phyloP scores from a whole-genome alignment of 2,329 filamentous ascomycete species.

The Aspergillus versicolor region DNA sequence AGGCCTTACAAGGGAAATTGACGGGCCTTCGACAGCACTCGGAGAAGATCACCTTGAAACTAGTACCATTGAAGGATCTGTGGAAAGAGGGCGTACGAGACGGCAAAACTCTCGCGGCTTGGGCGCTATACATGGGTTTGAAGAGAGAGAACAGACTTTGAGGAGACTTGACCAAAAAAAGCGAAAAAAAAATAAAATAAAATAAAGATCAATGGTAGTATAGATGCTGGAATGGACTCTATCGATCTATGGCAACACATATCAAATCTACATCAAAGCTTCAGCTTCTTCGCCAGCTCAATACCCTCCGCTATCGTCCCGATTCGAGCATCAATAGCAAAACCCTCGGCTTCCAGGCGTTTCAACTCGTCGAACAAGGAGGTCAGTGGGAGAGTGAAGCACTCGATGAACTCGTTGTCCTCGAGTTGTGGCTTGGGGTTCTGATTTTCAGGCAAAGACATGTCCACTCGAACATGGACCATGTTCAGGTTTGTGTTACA shows the following conservation, averaged over 20 bases:
- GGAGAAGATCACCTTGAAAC: slow-evolving; percentile 59
- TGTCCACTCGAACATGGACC: slow-evolving; percentile 72
- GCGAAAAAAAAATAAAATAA: too few relatives aligned
- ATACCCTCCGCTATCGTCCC: slow-evolving; percentile 77
- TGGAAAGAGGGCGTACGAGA: slow-evolving; percentile 58
- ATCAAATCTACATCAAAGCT: slow-evolving; percentile 17
- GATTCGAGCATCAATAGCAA: slow-evolving; percentile 75
- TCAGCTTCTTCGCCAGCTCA: slow-evolving; percentile 62
- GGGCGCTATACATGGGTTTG: slow-evolving; percentile 56
- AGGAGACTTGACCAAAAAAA: not conserved
- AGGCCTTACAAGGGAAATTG: slow-evolving; percentile 52
- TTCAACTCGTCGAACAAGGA: slow-evolving; percentile 67
- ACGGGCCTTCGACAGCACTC: slow-evolving; percentile 56
- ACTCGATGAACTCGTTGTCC: slow-evolving; percentile 80
- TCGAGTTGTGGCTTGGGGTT: slow-evolving; percentile 69
- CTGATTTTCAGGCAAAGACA: slow-evolving; percentile 67
- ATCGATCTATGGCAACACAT: slow-evolving; percentile 1
- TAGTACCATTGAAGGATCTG: slow-evolving; percentile 51
- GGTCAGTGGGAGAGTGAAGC: slow-evolving; percentile 66
- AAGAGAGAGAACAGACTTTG: slow-evolving; percentile 47
- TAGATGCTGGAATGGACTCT: not conserved
- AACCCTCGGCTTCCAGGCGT: slow-evolving; percentile 67
- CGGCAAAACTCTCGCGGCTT: slow-evolving; percentile 56
- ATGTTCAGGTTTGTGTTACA: slow-evolving; percentile 52
- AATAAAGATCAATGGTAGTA: not conserved